phyloP scores from a whole-genome alignment of 2,329 filamentous ascomycete genomes.

The Alternaria rosae region DNA sequence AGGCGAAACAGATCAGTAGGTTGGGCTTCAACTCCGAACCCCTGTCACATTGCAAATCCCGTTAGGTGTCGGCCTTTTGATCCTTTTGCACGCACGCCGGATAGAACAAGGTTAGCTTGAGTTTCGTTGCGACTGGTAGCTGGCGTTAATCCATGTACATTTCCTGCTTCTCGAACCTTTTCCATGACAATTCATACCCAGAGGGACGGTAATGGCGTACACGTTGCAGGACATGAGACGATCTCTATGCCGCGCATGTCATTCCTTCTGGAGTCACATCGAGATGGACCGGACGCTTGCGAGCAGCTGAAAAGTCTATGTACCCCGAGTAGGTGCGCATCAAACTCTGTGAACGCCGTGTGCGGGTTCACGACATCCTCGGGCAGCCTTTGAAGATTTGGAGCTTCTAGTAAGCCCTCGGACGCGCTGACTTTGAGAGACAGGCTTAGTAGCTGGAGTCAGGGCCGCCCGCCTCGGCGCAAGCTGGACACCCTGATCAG shows the following conservation, averaged over 20 bases:
- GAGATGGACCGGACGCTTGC: not conserved
- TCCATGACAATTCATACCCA: conserved; percentile 6
- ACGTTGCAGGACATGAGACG: conserved; percentile 1
- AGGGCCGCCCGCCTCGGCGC: not conserved
- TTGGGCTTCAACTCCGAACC: conserved; percentile 3
- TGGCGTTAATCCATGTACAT: conserved; percentile 13
- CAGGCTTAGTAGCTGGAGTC: not conserved
- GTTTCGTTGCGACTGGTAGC: conserved; percentile 15
- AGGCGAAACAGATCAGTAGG: not conserved
- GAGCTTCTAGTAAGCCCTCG: not conserved
- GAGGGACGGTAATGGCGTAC: not conserved
- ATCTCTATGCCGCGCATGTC: conserved; percentile 5
- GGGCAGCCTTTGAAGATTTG: not conserved
- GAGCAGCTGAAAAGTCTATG: not conserved
- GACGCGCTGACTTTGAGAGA: conserved; percentile 4
- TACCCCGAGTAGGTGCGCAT: not conserved
- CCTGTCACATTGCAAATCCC: not conserved
- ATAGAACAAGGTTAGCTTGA: conserved; percentile 5
- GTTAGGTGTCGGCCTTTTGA: conserved; percentile 1
- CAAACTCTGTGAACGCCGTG: not conserved
- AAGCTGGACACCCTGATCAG: conserved; percentile 13
- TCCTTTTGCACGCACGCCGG: not conserved
- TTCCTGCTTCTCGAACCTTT: conserved; percentile 10
- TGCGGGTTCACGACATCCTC: not conserved
- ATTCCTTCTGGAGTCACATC: not conserved